phyloP scores from a whole-genome alignment of 2,329 filamentous ascomycete species.

The Mollisia scopiformis region DNA sequence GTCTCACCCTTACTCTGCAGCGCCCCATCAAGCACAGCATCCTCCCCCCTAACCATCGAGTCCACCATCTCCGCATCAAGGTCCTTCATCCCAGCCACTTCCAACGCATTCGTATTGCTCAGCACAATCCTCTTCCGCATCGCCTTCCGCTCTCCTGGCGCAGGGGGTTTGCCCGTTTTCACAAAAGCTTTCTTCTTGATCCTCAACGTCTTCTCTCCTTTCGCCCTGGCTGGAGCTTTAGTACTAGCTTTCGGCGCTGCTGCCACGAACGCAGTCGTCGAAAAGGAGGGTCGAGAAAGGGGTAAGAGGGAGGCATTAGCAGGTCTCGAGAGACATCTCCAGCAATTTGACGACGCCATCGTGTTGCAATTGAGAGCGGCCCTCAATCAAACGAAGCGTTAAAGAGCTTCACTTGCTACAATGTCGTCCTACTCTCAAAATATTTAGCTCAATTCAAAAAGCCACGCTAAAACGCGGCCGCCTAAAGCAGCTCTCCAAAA shows the following conservation, averaged over 20 bases:
- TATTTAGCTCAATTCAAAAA: not conserved
- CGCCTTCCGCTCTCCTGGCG: conserved; percentile 81
- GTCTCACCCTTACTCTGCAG: not conserved
- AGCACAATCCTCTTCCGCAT: conserved; percentile 87
- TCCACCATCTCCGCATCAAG: conserved; percentile 58
- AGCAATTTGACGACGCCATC: conserved; percentile 61
- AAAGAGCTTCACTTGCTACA: not conserved
- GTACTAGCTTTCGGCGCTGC: not conserved
- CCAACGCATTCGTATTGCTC: conserved; percentile 90
- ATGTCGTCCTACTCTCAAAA: not conserved
- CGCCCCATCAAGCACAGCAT: not conserved
- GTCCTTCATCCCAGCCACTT: conserved; percentile 69
- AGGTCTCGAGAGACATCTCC: conserved; percentile 59
- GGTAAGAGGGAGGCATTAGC: conserved; percentile 34
- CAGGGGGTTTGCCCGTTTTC: conserved; percentile 54
- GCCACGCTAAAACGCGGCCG: conserved; percentile 27
- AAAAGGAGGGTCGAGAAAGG: conserved; percentile 32
- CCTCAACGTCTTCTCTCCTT: conserved; percentile 27
- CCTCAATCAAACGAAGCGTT: not conserved
- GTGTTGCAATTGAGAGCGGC: not conserved
- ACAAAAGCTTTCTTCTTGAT: conserved; percentile 46
- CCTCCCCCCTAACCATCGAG: conserved; percentile 65
- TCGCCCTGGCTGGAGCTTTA: not conserved
- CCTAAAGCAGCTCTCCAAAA: conserved; percentile 23
- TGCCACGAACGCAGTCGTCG: conserved; percentile 26